Base-by-base conservation (phyloP, 306 rosid species). In the Cucurbita argyrosperma region DNA sequence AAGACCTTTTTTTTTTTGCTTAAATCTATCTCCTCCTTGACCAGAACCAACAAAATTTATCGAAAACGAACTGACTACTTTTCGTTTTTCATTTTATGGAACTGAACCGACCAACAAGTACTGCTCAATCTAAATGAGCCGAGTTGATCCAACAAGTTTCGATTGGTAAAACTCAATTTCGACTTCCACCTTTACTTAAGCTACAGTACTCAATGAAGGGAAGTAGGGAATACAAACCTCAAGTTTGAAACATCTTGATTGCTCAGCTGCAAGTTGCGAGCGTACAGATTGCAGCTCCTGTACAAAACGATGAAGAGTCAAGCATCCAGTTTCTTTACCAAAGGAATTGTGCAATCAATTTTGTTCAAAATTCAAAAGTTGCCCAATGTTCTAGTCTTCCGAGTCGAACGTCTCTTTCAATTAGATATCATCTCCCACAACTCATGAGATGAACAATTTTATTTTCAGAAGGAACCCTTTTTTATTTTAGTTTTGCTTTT, bases 271-370 rank as follows among this genome's bases (percentile, higher is more conserved):
- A 74, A 92, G 96, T 80, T 92, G 96, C 23, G 91, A 88, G 7
- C 98, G 93, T 46, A 90, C 88, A n/a, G 96, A 92, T 82, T 92
- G 96, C 83, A 92, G 98, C 88, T 92, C 98, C 96, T 92, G 80
- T 76, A 79, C 54, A 79, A 38, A 7, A 16, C 54, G 45, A 76
- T 70, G 56, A 23, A 67, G 60, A 26, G 74, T 59, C 63, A 84
- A 46, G 23, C 53, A 26, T 51, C 59, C 39, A 68, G 53, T 6
- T 3, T 70, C 71, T 45, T 38, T 18, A n/a, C 76, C 43, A 70
- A 11, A 15, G 61, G 18, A 71, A 15, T 50, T 49, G 30, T 16
- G 15, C 26, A 45, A 5, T 70, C 19, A 1, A 19, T 3, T 1
- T 18, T 39, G 3, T 64, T 39, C 26, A 1, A 7, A 8, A 13